Evolutionary conservation across 2,329 filamentous ascomycete species (phyloP).

Genomic region (Tolypocladium capitatum): DNA sequence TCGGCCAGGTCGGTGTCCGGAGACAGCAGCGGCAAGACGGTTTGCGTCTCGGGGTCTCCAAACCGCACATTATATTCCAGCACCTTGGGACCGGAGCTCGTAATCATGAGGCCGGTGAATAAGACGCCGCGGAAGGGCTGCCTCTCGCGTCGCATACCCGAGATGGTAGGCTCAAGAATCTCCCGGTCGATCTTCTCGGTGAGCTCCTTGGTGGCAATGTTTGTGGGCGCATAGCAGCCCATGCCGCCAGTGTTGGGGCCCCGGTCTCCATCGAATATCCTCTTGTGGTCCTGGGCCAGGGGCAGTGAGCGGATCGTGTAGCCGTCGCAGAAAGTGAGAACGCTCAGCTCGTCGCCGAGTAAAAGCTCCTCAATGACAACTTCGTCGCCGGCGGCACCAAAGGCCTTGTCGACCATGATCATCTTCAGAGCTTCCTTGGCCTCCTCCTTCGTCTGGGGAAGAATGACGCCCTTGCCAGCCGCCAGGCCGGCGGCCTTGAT

Average conservation of each 20-base stretch:
- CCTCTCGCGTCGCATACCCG: slow-evolving; percentile 74
- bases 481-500: slow-evolving; percentile 91
- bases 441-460: slow-evolving; percentile 70
- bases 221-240: slow-evolving; percentile 93
- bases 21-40: slow-evolving; percentile 64
- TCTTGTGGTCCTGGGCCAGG: slow-evolving; percentile 92
- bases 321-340: slow-evolving; percentile 85
- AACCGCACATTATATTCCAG: slow-evolving; percentile 91
- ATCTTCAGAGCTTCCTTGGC: slow-evolving; percentile 69
- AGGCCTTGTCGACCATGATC: slow-evolving; percentile 83
- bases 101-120: slow-evolving; percentile 92
- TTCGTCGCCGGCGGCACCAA: slow-evolving; percentile 74
- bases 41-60: slow-evolving; percentile 86
- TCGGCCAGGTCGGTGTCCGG: slow-evolving; percentile 73
- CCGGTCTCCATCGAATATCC: slow-evolving; percentile 76
- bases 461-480: slow-evolving; percentile 89
- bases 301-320: slow-evolving; percentile 72
- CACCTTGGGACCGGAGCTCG: slow-evolving; percentile 63
- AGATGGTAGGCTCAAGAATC: slow-evolving; percentile 78
- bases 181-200: slow-evolving; percentile 65
- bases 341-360: slow-evolving; percentile 80
- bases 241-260: slow-evolving; percentile 95
- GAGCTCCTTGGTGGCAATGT: slow-evolving; percentile 61
- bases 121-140: slow-evolving; percentile 61
- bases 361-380: slow-evolving; percentile 94